Conservation (phyloP, 75 land plant genomes). For the Sequoiadendron giganteum region DNA sequence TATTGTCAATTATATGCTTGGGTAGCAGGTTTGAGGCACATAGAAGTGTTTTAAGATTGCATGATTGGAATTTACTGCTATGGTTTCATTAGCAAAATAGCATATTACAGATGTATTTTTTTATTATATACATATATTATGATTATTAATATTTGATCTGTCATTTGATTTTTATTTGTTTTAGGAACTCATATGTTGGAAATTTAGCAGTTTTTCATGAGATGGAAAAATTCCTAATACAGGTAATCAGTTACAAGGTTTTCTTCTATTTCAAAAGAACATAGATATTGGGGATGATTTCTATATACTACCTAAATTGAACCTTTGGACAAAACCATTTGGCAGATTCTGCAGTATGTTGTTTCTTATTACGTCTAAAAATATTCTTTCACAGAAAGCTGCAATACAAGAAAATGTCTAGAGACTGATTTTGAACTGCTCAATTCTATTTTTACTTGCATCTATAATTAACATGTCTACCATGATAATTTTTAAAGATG, state of each 20-base stretch:
- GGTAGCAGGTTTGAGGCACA: not conserved
- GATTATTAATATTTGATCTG: not conserved
- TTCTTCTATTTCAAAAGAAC: not conserved
- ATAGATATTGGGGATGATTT: not conserved
- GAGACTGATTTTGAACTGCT: not conserved
- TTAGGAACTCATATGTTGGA: slow-evolving; percentile 92
- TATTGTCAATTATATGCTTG: not conserved
- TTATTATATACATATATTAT: not conserved
- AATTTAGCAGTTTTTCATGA: slow-evolving; percentile 61
- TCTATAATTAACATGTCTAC: not conserved
- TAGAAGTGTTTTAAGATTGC: not conserved
- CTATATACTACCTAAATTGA: not conserved
- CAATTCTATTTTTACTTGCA: not conserved
- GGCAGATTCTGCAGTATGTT: not conserved
- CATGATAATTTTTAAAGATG: not conserved
- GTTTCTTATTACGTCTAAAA: slow-evolving; percentile 5
- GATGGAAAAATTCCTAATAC: slow-evolving; percentile 67
- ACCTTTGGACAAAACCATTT: not conserved
- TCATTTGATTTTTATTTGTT: slow-evolving; percentile 9
- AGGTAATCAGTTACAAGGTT: slow-evolving; percentile 45
- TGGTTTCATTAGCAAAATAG: not conserved
- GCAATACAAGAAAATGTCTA: slow-evolving; percentile 5
- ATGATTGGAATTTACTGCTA: not conserved
- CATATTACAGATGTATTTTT: not conserved
- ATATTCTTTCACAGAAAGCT: not conserved